Percentiles rank a stretch among this genome's conserved stretches.
phyloP scores from a whole-genome alignment of 805 yeast genomes.

The Metschnikowia continentalis region DNA sequence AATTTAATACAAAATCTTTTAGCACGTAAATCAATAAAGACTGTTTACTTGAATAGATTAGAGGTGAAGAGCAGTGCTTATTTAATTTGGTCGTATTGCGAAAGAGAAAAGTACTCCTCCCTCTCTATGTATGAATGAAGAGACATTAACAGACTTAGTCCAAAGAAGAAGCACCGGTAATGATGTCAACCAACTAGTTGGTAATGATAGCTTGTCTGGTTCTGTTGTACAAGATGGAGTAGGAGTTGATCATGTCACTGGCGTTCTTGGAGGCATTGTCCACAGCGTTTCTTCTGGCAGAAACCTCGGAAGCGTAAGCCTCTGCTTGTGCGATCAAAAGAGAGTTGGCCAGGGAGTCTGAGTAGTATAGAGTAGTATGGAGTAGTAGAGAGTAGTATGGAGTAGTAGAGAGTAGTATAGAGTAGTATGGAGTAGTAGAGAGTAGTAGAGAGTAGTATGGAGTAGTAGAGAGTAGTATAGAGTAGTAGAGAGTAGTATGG shows the following conservation, averaged over 20 bases:
- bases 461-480: too few species aligned
- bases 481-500: too few species aligned
- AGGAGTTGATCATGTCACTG: constrained; percentile 95
- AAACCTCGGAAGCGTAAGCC: constrained; percentile 96
- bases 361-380: too few species aligned
- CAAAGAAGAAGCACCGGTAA: constrained; percentile 99
- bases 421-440: too few species aligned
- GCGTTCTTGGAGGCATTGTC: constrained; percentile 99
- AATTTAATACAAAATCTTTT: background rate
- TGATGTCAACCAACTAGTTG: constrained; percentile 98
- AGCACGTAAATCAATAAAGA: background rate
- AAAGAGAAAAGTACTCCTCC: background rate
- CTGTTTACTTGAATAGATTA: too few species aligned
- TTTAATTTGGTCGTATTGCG: constrained; percentile 3
- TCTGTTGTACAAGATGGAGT: constrained; percentile 98
- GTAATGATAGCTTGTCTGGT: constrained; percentile 22
- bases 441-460: too few species aligned
- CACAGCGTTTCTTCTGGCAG: constrained; percentile 99
- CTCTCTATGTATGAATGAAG: constrained; percentile 3
- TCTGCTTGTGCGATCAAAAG: constrained; percentile 90
- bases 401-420: too few species aligned
- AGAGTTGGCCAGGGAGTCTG: constrained; percentile 85
- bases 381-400: too few species aligned
- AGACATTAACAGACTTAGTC: constrained; percentile 47
- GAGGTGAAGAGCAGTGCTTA: background rate